Percentiles rank a stretch among this genome's conserved stretches.
phyloP scores from a whole-genome alignment of 1,284 basidiomycete species.

The Leccinum huronense region DNA sequence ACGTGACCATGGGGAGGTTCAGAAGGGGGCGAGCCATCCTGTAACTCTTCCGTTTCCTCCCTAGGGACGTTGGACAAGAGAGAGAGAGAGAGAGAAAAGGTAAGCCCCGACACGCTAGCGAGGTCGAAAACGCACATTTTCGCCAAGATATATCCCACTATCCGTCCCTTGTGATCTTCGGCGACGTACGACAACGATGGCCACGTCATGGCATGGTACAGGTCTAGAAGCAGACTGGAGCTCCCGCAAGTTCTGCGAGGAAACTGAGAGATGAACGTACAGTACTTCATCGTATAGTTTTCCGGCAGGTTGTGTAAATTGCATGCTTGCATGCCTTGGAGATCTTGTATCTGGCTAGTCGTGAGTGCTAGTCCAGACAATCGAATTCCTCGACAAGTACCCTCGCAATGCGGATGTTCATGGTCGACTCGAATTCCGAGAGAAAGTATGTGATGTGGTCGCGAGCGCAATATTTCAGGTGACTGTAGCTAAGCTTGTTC shows the following conservation, averaged over 20 bases:
- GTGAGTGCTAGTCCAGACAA: constrained; percentile 21
- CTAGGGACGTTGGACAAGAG: constrained; percentile 36
- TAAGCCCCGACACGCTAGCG: constrained; percentile 1
- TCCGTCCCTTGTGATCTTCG: constrained; percentile 88
- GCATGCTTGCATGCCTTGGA: constrained; percentile 88
- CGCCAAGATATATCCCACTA: constrained; percentile 96
- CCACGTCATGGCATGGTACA: constrained; percentile 97
- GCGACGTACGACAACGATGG: constrained; percentile 96
- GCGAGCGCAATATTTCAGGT: neutral
- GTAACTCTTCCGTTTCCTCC: constrained; percentile 38
- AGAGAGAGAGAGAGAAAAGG: constrained; percentile 6
- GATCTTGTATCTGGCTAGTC: constrained; percentile 50
- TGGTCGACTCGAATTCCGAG: constrained; percentile 26
- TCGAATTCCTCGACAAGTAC: constrained; percentile 37
- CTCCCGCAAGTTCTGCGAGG: constrained; percentile 22
- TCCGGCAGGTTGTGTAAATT: constrained; percentile 93
- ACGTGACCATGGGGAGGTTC: constrained; percentile 86
- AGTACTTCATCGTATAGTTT: constrained; percentile 94
- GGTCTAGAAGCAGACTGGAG: constrained; percentile 53
- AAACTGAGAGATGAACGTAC: constrained; percentile 40
- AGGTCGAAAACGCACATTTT: constrained; percentile 74
- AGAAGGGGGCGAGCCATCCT: constrained; percentile 25
- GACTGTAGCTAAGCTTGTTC: neutral
- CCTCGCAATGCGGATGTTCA: constrained; percentile 59
- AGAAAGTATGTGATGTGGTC: neutral